Base-by-base conservation (phyloP, 1,284 basidiomycete species). In the Inonotus hispidus region DNA sequence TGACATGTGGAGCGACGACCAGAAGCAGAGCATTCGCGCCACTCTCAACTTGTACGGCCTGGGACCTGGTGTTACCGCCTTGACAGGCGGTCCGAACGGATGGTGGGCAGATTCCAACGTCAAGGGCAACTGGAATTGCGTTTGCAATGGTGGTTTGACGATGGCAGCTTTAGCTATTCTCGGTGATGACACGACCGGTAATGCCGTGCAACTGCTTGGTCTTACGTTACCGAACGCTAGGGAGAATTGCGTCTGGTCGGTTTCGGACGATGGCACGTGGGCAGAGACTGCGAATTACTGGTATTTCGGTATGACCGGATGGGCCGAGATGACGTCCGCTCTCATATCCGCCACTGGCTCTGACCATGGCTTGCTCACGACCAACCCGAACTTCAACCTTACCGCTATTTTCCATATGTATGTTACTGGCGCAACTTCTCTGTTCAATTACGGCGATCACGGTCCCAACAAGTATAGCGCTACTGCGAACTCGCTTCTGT, bases 111-210 rank as follows among this genome's bases (percentile, higher is more conserved):
- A 59, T 53, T 71, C 69, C 47, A 79, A 79, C 64, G 83, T 77
- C 39, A 75, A 75, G 39, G 89, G 96, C 47, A 98, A 98, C 79
- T 98, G 95, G 95, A 98, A 98, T 75, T 98, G 96, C 69, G 93
- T 98, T 64, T 94, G 89, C 79, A 99, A 98, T 73, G 85, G 86
- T 60, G 96, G 96, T 64, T 77, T 99, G 66, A 92, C 92, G 25
- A 74, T 98, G 69, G 97, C 83, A 58, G 84, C 97, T 0, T 85
- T 99, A 50, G 95, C 96, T 49, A 93, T 99, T 69, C 77, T 93
- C 19, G 86, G 83, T 62, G 91, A 95, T 61, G 95, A 98, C 70
- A 83, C 82, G 13, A 88, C 90, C 2, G 88, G 88, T 47, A 78
- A 78, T 41, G 91, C 95, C 0, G 70, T 80, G 64, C 75, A 82